Conservation (phyloP, 2,329 filamentous ascomycete genomes). For the Emericellopsis atlantica region DNA sequence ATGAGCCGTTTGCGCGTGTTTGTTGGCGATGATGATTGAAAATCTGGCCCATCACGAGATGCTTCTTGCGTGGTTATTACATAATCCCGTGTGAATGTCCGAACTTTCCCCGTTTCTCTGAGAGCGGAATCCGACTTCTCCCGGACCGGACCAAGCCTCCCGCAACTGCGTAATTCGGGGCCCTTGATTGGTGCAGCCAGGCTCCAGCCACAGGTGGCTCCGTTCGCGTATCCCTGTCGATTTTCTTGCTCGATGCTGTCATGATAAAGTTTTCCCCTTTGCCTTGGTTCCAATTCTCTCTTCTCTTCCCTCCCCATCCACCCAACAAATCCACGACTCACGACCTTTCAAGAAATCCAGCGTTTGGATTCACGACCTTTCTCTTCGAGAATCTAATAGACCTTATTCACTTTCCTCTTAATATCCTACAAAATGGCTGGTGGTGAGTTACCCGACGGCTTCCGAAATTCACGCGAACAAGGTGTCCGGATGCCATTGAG, state of each 20-base stretch:
- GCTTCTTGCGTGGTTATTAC: background rate
- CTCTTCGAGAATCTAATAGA: constrained; percentile 7
- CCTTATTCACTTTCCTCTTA: constrained; percentile 4
- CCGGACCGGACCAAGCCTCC: constrained; percentile 11
- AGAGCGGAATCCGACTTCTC: constrained; percentile 16
- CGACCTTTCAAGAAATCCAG: background rate
- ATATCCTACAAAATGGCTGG: constrained; percentile 27
- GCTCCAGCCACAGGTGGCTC: constrained; percentile 1
- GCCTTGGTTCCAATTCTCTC: constrained; percentile 11
- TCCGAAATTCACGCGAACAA: background rate
- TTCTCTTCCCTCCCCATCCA: constrained; percentile 8
- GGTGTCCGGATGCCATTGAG: constrained; percentile 8
- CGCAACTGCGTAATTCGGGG: constrained; percentile 18
- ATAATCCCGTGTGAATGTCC: background rate
- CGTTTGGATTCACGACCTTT: constrained; percentile 5
- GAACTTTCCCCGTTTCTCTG: background rate
- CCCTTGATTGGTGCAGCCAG: constrained; percentile 21
- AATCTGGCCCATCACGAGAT: background rate
- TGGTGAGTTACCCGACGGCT: constrained; percentile 21
- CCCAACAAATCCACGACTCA: constrained; percentile 5
- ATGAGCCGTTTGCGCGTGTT: background rate
- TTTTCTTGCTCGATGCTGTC: constrained; percentile 20
- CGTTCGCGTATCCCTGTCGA: background rate
- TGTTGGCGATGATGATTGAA: too few relatives aligned
- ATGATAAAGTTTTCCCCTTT: constrained; percentile 13